Percentiles rank a stretch among this genome's conserved stretches.
phyloP scores from a whole-genome alignment of 345 rosid species.

The Bruguiera sexangula region DNA sequence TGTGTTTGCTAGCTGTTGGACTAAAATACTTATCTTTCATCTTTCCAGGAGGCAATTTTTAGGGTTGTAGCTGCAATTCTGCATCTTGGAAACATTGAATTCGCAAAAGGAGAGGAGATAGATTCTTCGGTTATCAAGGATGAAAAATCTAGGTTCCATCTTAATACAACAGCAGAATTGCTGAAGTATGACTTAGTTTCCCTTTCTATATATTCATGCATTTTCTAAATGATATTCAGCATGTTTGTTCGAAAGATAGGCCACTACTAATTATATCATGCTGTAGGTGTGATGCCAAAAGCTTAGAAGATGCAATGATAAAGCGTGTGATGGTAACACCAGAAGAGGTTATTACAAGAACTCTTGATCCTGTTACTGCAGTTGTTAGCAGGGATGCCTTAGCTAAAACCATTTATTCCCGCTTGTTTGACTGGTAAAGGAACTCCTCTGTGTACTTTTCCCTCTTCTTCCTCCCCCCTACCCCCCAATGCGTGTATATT shows the following conservation, averaged over 20 bases:
- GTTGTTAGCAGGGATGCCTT: constrained; percentile 90
- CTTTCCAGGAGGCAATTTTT: constrained; percentile 85
- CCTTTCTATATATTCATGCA: constrained; percentile 11
- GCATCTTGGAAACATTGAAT: constrained; percentile 92
- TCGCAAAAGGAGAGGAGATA: constrained; percentile 79
- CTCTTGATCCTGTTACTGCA: constrained; percentile 90
- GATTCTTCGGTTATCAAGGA: constrained; percentile 95
- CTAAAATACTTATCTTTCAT: constrained; percentile 21
- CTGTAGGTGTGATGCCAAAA: constrained; percentile 77
- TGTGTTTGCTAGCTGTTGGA: constrained; percentile 12
- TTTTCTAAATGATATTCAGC: constrained; percentile 8
- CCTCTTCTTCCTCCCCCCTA: background rate
- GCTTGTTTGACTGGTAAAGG: constrained; percentile 94
- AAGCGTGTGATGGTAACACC: constrained; percentile 99
- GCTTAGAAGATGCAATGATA: constrained; percentile 90
- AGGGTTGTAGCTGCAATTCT: constrained; percentile 93
- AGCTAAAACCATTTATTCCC: constrained; percentile 93
- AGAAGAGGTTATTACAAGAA: constrained; percentile 95
- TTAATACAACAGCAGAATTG: constrained; percentile 76
- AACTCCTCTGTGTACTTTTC: constrained; percentile 2
- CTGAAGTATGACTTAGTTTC: constrained; percentile 53
- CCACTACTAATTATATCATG: constrained; percentile 14
- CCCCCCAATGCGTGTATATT: background rate
- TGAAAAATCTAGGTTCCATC: constrained; percentile 86
- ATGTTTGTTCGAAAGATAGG: constrained; percentile 21